Percentiles rank a stretch among this genome's conserved stretches.
Evolutionary conservation across 2,329 filamentous ascomycete species (phyloP).

Genomic region (Epichloe amarillans): DNA sequence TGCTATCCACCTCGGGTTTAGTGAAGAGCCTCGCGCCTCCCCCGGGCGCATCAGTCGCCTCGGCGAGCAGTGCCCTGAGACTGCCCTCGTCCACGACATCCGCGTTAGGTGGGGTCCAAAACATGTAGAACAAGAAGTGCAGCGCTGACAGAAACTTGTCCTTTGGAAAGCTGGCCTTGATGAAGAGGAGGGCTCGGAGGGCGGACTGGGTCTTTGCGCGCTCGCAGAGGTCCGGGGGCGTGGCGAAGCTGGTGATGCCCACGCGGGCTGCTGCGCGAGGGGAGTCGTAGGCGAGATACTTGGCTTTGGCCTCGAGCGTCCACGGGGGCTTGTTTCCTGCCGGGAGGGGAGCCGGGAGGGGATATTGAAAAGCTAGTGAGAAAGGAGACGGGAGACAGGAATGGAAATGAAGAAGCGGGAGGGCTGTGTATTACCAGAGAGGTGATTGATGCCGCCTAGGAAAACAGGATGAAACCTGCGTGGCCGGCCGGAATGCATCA

Average conservation of each 20-base stretch:
- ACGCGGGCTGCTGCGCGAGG: conserved; percentile 25
- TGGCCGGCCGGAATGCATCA: not conserved
- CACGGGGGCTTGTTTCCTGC: conserved; percentile 64
- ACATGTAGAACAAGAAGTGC: conserved; percentile 39
- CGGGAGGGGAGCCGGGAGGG: not conserved
- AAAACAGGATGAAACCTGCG: conserved; percentile 57
- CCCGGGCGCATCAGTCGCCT: conserved; percentile 15
- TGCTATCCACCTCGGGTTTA: conserved; percentile 35
- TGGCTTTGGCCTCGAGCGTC: conserved; percentile 53
- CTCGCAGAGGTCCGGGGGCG: conserved; percentile 31
- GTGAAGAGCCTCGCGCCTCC: conserved; percentile 29
- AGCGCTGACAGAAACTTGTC: conserved; percentile 39
- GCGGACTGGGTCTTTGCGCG: conserved; percentile 36
- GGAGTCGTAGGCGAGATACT: conserved; percentile 34
- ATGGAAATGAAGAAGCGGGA: not conserved
- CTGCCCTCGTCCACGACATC: conserved; percentile 46
- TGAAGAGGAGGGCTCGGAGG: conserved; percentile 51
- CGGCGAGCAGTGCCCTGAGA: conserved; percentile 27
- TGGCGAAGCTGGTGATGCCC: conserved; percentile 21
- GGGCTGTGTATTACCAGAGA: conserved; percentile 30
- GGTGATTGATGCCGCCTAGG: conserved; percentile 51
- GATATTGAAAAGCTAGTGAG: too few relatives aligned
- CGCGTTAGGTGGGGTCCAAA: conserved; percentile 47
- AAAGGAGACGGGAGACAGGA: not conserved
- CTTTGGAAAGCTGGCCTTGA: conserved; percentile 43